phyloP scores from a whole-genome alignment of 129 eudicot species.

The Saposhnikovia divaricata region DNA sequence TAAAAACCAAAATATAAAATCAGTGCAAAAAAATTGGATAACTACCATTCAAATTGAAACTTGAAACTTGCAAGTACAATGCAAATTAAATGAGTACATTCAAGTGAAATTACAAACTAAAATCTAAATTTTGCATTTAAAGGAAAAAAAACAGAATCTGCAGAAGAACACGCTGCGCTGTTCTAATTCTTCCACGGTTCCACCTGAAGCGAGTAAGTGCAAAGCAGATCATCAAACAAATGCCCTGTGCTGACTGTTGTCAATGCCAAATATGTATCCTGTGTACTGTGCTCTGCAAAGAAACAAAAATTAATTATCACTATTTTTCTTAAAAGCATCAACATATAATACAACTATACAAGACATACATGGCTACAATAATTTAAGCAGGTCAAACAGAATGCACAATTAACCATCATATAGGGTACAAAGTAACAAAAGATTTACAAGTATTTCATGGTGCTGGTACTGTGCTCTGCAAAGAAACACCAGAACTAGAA shows the following conservation, averaged over 20 bases:
- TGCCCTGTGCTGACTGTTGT: constrained; percentile 36
- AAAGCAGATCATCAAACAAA: constrained; percentile 27
- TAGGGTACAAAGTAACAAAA: neutral
- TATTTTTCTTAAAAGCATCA: neutral
- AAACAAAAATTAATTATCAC: neutral
- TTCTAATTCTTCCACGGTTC: no score
- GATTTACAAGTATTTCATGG: neutral
- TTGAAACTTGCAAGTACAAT: no score
- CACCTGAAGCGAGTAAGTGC: constrained; percentile 27
- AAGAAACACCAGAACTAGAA: no score
- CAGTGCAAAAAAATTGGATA: no score
- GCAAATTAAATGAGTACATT: no score
- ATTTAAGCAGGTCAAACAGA: neutral
- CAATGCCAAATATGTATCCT: constrained; percentile 65
- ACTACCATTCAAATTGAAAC: no score
- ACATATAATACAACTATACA: neutral
- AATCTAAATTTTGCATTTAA: no score
- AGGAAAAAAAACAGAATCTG: no score
- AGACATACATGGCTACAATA: neutral
- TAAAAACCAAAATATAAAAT: no score
- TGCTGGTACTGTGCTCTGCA: no score
- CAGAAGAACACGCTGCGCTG: no score
- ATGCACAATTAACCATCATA: neutral
- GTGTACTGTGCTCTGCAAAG: constrained; percentile 61
- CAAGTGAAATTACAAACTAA: no score